phyloP scores from a whole-genome alignment of 139 green algal genomes.

The Closterium sp. region DNA sequence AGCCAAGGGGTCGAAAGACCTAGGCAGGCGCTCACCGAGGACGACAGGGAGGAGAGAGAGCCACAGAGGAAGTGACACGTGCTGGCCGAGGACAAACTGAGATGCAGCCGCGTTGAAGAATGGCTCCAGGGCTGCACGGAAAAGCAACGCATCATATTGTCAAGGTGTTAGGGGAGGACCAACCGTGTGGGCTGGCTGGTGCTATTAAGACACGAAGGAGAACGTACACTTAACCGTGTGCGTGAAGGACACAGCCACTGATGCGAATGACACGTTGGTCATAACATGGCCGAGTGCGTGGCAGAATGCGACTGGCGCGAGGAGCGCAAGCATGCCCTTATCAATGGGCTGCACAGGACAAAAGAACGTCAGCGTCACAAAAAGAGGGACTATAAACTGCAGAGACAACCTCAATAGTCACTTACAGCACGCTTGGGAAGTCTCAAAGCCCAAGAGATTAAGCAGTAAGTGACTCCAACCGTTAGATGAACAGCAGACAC shows the following conservation, averaged over 20 bases:
- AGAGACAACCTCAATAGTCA: neutral
- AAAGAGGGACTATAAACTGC: neutral
- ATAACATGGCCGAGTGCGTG: conserved; percentile 95
- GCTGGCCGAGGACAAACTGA: conserved; percentile 74
- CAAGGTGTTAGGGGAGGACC: neutral
- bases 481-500: conserved; percentile 54
- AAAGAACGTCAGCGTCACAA: conserved; percentile 10
- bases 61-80: conserved; percentile 75
- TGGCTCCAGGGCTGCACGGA: conserved; percentile 80
- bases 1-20: neutral
- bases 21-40: conserved; percentile 54
- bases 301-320: conserved; percentile 87
- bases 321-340: conserved; percentile 69
- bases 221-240: conserved; percentile 75
- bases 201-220: neutral
- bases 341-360: conserved; percentile 36
- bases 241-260: conserved; percentile 96
- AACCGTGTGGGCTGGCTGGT: neutral
- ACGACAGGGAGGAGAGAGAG: conserved; percentile 93
- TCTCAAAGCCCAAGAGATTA: conserved; percentile 50
- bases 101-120: conserved; percentile 90
- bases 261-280: conserved; percentile 96
- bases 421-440: conserved; percentile 52
- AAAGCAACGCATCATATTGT: neutral
- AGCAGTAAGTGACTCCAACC: conserved; percentile 55